Base-by-base conservation (phyloP, 495 filamentous ascomycete species). In the Penicillium arizonense region DNA sequence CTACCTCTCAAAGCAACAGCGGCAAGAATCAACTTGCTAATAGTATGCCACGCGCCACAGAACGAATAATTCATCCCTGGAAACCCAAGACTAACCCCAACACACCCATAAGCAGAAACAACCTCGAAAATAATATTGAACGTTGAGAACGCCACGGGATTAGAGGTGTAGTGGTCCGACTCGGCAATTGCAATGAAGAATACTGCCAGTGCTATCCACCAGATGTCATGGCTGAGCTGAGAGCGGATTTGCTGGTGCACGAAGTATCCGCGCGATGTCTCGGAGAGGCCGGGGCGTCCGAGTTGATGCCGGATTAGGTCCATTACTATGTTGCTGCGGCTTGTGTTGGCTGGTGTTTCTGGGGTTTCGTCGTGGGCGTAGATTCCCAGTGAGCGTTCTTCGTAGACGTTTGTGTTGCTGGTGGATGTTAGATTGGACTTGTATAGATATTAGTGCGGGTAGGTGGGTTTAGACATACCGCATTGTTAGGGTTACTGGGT, bases 71-170 rank as follows among this genome's bases (percentile, higher is more conserved):
- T 80, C 37, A 78, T 73, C 36, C 80, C 76, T 0, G 88, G 87
- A 21, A 86, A 69, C 0, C 91, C 90, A 6, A 91, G 79, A 39
- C 78, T 84, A 39, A 96, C 86, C 3, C 91, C 90, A 5, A 95
- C 91, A 60, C 87, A 89, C n/a, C 87, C 89, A 60, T 96, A 95
- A 0, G 82, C 91, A 11, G 82, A 86, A 1, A 95, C 87, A 18
- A 88, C 82, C 58, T 96, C 91, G 62, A 96, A 96, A 26, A 91
- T 76, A 51, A 95, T 80, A 59, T 93, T 94, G 69, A 95, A 95
- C 14, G 90, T 84, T 44, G 83, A 86, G 71, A 83, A 93, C 1
- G 77, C 77, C 14, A 86, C 74, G 0, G 90, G 90, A 47, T 91
- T 77, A 20, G 67, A 60, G 9, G 79, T 75, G 65, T 87, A 91